Base-by-base conservation (phyloP, 2,329 filamentous ascomycete genomes). In the Penicillium corylophilum region DNA sequence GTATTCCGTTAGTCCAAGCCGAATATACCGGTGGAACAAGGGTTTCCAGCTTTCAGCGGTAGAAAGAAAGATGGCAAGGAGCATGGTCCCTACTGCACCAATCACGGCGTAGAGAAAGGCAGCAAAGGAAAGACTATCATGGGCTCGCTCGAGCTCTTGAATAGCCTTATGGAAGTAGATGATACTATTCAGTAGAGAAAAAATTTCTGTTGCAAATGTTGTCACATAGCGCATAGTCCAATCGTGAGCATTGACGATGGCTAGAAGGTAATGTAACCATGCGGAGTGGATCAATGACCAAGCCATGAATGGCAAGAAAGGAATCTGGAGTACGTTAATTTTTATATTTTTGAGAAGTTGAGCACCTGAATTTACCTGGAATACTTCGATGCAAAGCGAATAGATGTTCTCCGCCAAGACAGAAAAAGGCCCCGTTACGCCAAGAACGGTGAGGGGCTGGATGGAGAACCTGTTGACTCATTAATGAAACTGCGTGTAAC, bases 141-240 rank as follows among this genome's bases (percentile, higher is more conserved):
- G 82, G 4, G 80, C 83, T 43, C 83, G 76, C 66, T 85, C 73
- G 2, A 87, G 73, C 64, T 87, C 84, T 63, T 86, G 82, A 29
- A 84, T 77, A 2, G 83, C 83, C 67, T 87, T 87, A 68, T 86
- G 80, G 62, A 87, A 85, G 68, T 87, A 87, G 58, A 87, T 86
- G 51, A 87, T 79, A 59, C 82, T 84, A 68, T 87, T 87, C 24
- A 87, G 71, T 8, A 87, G 74, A 2, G 82, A 84, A 64, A 87
- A 87, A 48, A 87, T 84, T 64, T 87, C 84, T 39, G 81, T 83
- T 53, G 78, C 84, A 66, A 86, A 87, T 18, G 79, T 82, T 2
- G 84, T 87, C 44, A 87, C 84, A 66, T 87, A 87, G 60, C 81
- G 77, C 84, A 87, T 87, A 0, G 84, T 87, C 81, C 83, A 87